These are phyloP conservation scores for Adansonia rubrostipa DNA, from an alignment of 441 rosid species.

Conservation along the genomic window DNA sequence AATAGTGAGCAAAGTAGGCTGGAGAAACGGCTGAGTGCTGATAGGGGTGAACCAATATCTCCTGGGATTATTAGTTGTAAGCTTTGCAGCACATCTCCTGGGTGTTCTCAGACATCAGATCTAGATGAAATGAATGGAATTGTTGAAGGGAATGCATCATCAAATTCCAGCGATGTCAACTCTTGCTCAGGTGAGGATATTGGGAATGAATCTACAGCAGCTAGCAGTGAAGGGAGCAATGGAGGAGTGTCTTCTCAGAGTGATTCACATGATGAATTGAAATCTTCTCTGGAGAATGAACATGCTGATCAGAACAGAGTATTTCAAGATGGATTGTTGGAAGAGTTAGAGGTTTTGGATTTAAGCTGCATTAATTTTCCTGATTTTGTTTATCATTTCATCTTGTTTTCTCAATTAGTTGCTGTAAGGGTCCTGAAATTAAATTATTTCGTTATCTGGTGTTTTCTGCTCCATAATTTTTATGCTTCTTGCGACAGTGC, in stretches of 20 bases:
- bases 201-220: constrained; percentile 46
- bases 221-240: constrained; percentile 48
- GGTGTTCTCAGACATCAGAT: constrained; percentile 18
- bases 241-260: constrained; percentile 47
- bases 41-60: constrained; percentile 36
- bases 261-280: constrained; percentile 51
- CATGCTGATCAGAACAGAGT: constrained; percentile 29
- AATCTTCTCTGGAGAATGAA: constrained; percentile 36
- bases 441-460: background rate
- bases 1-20: constrained; percentile 33
- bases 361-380: constrained; percentile 31
- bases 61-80: constrained; percentile 37
- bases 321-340: constrained; percentile 34
- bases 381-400: background rate
- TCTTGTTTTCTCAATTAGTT: background rate
- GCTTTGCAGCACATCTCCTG: constrained; percentile 18
- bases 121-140: constrained; percentile 9
- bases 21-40: constrained; percentile 44
- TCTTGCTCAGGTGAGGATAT: constrained; percentile 44
- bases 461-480: constrained; percentile 2
- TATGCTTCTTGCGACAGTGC: background rate
- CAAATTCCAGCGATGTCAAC: constrained; percentile 41
- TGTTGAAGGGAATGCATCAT: constrained; percentile 7
- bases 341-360: constrained; percentile 57
- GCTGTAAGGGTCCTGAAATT: background rate